Evolutionary conservation across 768 basidiomycete genomes (phyloP).

Genomic region (Mycena leptocephala): DNA sequence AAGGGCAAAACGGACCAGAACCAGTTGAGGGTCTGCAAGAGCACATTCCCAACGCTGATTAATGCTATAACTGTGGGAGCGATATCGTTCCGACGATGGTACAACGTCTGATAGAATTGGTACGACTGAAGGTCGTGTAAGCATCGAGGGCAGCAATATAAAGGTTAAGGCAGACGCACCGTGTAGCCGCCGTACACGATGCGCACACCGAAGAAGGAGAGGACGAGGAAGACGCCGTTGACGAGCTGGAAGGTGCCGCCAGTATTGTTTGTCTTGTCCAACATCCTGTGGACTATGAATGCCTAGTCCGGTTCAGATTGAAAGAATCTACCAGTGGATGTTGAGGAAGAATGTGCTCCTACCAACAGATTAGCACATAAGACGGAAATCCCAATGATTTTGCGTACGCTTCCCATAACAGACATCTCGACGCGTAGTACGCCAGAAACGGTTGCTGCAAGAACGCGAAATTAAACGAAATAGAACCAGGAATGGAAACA

Average conservation of each 20-base stretch:
- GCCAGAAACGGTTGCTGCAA: slow-evolving; percentile 80
- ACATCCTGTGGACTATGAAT: slow-evolving; percentile 63
- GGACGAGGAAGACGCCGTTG: slow-evolving; percentile 80
- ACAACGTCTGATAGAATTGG: slow-evolving; percentile 76
- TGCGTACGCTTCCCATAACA: slow-evolving; percentile 86
- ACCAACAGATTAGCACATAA: slow-evolving; percentile 13
- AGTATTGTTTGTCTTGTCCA: slow-evolving; percentile 84
- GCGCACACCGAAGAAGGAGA: slow-evolving; percentile 79
- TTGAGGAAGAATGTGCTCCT: slow-evolving; percentile 92
- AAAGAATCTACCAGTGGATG: slow-evolving; percentile 77
- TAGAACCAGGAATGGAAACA: slow-evolving; percentile 8
- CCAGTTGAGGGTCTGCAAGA: slow-evolving; percentile 84
- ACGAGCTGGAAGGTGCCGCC: slow-evolving; percentile 78
- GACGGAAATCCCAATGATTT: not conserved
- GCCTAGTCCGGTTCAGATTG: not conserved
- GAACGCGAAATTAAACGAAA: not conserved
- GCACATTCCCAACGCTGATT: slow-evolving; percentile 73
- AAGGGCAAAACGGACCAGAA: slow-evolving; percentile 71
- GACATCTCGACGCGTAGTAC: slow-evolving; percentile 84
- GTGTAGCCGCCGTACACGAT: slow-evolving; percentile 78
- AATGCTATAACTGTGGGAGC: slow-evolving; percentile 65
- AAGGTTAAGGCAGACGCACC: slow-evolving; percentile 39
- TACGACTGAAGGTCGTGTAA: slow-evolving; percentile 64
- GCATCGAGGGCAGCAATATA: not conserved
- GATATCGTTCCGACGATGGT: slow-evolving; percentile 68